A percentile compares a stretch with the other conserved stretches of the same genome.
Evolutionary conservation across 2,329 filamentous ascomycete species (phyloP).

Genomic region (Rachicladosporium sp.): DNA sequence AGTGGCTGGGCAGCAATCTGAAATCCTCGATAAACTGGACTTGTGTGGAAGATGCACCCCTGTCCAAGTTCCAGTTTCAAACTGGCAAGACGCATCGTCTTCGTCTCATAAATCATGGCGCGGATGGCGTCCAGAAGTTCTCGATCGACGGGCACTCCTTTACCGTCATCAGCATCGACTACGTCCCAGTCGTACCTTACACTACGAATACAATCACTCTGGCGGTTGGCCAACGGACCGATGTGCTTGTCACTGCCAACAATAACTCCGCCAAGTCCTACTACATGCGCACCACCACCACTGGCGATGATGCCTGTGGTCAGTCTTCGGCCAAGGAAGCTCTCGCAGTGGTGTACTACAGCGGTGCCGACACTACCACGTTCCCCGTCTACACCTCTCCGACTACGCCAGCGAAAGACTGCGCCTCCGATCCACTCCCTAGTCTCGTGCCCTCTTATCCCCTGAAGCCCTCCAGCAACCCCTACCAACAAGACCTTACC

Average conservation of each 20-base stretch:
- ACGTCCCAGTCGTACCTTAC: slow-evolving; percentile 31
- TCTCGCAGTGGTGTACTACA: slow-evolving; percentile 54
- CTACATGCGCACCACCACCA: slow-evolving; percentile 28
- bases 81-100: slow-evolving; percentile 30
- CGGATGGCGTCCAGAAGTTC: slow-evolving; percentile 31
- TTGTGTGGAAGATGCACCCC: slow-evolving; percentile 15
- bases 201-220: slow-evolving; percentile 27
- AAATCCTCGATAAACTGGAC: slow-evolving; percentile 6
- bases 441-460: slow-evolving; percentile 41
- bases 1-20: slow-evolving; percentile 10
- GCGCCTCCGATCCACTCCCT: slow-evolving; percentile 46
- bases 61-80: slow-evolving; percentile 28
- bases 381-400: slow-evolving; percentile 37
- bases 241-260: slow-evolving; percentile 26
- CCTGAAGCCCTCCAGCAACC: slow-evolving; percentile 28
- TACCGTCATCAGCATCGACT: slow-evolving; percentile 32
- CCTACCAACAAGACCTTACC: slow-evolving; percentile 29
- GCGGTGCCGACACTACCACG: slow-evolving; percentile 40
- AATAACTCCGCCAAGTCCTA: slow-evolving; percentile 18
- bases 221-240: slow-evolving; percentile 30
- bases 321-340: slow-evolving; percentile 26
- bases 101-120: slow-evolving; percentile 31
- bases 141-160: slow-evolving; percentile 33
- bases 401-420: slow-evolving; percentile 26
- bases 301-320: slow-evolving; percentile 16